phyloP scores from a whole-genome alignment of 2,329 filamentous ascomycete genomes.

The Paracoccidioides brasiliensis region DNA sequence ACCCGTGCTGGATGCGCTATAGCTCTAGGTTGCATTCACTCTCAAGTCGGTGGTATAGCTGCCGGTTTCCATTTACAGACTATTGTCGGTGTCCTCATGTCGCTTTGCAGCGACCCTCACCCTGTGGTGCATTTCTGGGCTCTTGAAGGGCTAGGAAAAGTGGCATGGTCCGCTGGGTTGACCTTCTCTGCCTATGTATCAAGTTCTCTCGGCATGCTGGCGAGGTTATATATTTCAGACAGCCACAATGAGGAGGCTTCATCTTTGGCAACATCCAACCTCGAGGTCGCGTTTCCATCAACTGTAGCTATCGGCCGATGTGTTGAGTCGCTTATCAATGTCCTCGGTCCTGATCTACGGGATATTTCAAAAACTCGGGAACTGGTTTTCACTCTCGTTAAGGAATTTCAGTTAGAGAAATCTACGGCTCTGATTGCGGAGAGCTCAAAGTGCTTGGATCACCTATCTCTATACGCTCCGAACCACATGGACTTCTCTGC shows the following conservation, averaged over 20 bases:
- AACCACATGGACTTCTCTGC: constrained; percentile 70
- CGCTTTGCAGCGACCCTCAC: constrained; percentile 87
- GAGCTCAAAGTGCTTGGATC: constrained; percentile 72
- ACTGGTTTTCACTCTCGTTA: constrained; percentile 74
- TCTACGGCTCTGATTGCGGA: constrained; percentile 59
- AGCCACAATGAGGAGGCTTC: constrained; percentile 77
- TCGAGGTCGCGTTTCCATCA: constrained; percentile 74
- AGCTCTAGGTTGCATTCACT: constrained; percentile 84
- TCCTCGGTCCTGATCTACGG: constrained; percentile 87
- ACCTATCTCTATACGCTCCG: constrained; percentile 82
- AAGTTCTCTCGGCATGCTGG: constrained; percentile 82
- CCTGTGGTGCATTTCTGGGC: constrained; percentile 95
- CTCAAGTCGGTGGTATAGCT: constrained; percentile 93
- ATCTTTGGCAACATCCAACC: constrained; percentile 72
- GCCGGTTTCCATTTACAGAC: constrained; percentile 93
- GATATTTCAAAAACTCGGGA: constrained; percentile 86
- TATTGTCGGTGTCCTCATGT: constrained; percentile 96
- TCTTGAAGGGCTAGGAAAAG: constrained; percentile 70
- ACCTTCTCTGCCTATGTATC: constrained; percentile 86
- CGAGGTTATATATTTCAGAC: constrained; percentile 82
- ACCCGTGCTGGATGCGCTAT: constrained; percentile 89
- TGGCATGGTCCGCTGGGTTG: constrained; percentile 82
- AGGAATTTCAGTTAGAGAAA: constrained; percentile 66
- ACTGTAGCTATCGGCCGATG: constrained; percentile 73
- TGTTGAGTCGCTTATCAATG: constrained; percentile 91